These are phyloP conservation scores for Hyparrhenia diplandra DNA, from an alignment of 176 grass and related monocot genomes.

Conservation along the genomic window DNA sequence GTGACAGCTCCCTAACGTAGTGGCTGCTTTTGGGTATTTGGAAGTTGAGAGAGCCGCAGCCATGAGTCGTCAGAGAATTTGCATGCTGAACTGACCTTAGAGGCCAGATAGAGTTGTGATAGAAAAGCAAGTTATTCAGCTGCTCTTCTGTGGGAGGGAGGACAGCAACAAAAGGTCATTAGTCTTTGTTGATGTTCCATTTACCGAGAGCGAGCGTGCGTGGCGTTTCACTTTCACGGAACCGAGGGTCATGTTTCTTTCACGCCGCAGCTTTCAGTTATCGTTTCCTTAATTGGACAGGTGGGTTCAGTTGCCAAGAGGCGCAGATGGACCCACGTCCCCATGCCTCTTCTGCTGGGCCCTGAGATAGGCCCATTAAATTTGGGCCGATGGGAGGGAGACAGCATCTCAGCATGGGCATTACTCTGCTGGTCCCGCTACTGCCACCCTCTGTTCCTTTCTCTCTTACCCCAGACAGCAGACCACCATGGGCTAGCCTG, in stretches of 20 bases:
- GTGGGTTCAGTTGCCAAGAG: constrained; percentile 14
- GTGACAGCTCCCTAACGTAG: neutral
- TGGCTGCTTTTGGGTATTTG: neutral
- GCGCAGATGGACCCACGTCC: constrained; percentile 16
- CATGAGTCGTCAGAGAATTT: neutral
- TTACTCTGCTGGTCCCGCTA: constrained; percentile 27
- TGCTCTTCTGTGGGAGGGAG: neutral
- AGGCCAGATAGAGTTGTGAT: too few relatives aligned
- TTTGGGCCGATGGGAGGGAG: constrained; percentile 32
- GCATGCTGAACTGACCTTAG: neutral
- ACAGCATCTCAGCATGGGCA: constrained; percentile 23
- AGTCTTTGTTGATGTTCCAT: neutral
- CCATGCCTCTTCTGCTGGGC: constrained; percentile 28
- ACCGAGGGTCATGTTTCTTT: constrained; percentile 27
- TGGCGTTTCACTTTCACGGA: neutral
- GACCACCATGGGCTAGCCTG: too few relatives aligned
- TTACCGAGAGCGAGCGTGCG: neutral
- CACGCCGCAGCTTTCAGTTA: constrained; percentile 24
- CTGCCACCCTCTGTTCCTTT: too few relatives aligned
- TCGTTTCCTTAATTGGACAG: constrained; percentile 17
- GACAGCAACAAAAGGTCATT: neutral
- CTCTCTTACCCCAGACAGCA: too few relatives aligned
- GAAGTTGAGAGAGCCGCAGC: neutral
- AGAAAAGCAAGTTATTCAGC: too few relatives aligned
- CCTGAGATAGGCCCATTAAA: constrained; percentile 20